phyloP scores from a whole-genome alignment of 2,329 filamentous ascomycete species.

The Annulohypoxylon truncatum region DNA sequence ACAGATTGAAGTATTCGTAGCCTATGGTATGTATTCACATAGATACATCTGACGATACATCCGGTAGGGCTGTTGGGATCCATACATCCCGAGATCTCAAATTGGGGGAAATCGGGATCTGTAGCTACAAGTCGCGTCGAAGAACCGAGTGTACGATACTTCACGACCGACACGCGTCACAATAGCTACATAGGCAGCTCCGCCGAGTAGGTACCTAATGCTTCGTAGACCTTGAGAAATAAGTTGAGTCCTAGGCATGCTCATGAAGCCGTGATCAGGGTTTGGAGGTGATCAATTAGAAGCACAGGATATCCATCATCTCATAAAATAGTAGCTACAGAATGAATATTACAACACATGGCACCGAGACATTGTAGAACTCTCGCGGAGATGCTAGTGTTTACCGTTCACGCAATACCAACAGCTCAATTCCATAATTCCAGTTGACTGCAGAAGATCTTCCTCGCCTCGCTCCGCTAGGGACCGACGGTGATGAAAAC shows the following conservation, averaged over 20 bases:
- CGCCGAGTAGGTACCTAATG: too few relatives aligned
- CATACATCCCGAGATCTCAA: not conserved
- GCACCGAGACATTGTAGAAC: too few relatives aligned
- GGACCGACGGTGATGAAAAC: slow-evolving; percentile 65
- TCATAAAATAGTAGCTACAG: too few relatives aligned
- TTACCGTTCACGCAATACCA: too few relatives aligned
- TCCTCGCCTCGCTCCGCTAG: slow-evolving; percentile 61
- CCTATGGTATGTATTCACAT: not conserved
- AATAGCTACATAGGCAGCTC: not conserved
- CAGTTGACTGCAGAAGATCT: slow-evolving; percentile 50
- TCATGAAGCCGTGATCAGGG: too few relatives aligned
- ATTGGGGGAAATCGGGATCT: not conserved
- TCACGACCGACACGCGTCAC: not conserved
- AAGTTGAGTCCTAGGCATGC: not conserved
- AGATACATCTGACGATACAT: not conserved
- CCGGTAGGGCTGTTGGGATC: not conserved
- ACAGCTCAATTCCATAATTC: too few relatives aligned
- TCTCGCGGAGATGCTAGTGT: too few relatives aligned
- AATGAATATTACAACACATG: too few relatives aligned
- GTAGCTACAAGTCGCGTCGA: not conserved
- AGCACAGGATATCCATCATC: too few relatives aligned
- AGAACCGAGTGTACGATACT: not conserved
- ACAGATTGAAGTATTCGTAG: slow-evolving; percentile 62
- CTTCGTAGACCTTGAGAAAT: too few relatives aligned
- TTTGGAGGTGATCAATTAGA: too few relatives aligned